Conservation (phyloP, 2,329 filamentous ascomycete genomes). For the Sclerotinia sclerotiorum region DNA sequence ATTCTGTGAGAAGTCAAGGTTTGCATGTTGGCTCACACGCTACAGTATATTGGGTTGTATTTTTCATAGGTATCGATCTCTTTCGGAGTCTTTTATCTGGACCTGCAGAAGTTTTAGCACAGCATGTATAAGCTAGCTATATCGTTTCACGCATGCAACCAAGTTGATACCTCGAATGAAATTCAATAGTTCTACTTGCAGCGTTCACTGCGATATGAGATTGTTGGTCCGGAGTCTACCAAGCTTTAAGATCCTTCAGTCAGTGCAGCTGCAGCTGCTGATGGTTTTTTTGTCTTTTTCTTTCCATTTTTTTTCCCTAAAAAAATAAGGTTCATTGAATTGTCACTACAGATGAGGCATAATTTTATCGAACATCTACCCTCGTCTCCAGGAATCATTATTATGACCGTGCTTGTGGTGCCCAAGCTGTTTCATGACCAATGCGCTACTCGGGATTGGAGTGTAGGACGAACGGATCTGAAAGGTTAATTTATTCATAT, state of each 20-base stretch:
- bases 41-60: background rate
- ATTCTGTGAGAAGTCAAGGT: background rate
- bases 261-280: background rate
- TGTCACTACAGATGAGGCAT: background rate
- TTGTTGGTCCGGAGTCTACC: background rate
- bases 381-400: constrained; percentile 23
- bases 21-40: background rate
- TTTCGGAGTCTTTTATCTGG: constrained; percentile 27
- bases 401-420: constrained; percentile 12
- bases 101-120: constrained; percentile 29
- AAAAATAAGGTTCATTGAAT: background rate
- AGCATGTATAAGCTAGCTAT: constrained; percentile 23
- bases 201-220: background rate
- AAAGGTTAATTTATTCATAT: constrained; percentile 11
- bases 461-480: constrained; percentile 14
- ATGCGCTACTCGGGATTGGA: constrained; percentile 6
- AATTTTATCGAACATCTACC: background rate
- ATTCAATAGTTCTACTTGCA: background rate
- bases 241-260: background rate
- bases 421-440: constrained; percentile 19
- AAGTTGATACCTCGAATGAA: constrained; percentile 4
- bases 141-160: constrained; percentile 29
- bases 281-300: background rate
- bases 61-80: constrained; percentile 8
- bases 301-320: background rate